Evolutionary conservation across 1,284 basidiomycete genomes (phyloP), one percentile per base, ranked within the genome.

Genomic region (Sphaerobolus stellatus): DNA sequence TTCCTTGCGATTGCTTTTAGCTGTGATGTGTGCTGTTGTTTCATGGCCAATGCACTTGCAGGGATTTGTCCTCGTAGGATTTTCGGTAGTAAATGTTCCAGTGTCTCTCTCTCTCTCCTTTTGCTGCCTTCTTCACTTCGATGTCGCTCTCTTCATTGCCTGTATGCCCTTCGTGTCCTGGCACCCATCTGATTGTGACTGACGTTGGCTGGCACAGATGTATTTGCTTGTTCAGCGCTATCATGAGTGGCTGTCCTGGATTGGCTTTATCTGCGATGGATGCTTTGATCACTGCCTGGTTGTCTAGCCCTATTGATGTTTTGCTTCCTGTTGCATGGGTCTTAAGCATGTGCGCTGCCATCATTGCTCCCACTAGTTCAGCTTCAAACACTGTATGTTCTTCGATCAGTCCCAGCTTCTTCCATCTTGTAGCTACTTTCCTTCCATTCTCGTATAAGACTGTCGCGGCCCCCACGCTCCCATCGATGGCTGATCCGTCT

Each of bases 81-180:
- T n/a, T n/a, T 38, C n/a, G 7, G 36, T 38, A 7, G 5, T 7
- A n/a, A 16, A 38, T 38, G 4, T 38, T 16, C 3, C 22, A 16
- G 7, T 22, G n/a, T 16, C 22, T 38, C 22, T 38, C 22, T 16
- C 22, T 7, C 36, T 22, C 31, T 5, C 60, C 52, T 45, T 59
- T 57, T 18, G 63, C 62, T 27, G 62, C 59, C 34, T 54, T 27
- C 54, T 62, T 62, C 24, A 59, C 62, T 29, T 57, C 44, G 16
- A 43, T 36, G 29, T 64, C 62, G 3, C 59, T 62, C 16, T 25
- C 31, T 27, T 66, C 59, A 31, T 66, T 65, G 7, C 64, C 64
- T 16, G 25, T 34, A 1, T 62, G 24, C 27, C 53, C 61, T 0
- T 46, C 41, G 49, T 63, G 65, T 0, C 64, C 63, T 0, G 62